A percentile compares a stretch with the other conserved stretches of the same genome.
Evolutionary conservation across 345 rosid species (phyloP).

Genomic region (Heritiera fomes): DNA sequence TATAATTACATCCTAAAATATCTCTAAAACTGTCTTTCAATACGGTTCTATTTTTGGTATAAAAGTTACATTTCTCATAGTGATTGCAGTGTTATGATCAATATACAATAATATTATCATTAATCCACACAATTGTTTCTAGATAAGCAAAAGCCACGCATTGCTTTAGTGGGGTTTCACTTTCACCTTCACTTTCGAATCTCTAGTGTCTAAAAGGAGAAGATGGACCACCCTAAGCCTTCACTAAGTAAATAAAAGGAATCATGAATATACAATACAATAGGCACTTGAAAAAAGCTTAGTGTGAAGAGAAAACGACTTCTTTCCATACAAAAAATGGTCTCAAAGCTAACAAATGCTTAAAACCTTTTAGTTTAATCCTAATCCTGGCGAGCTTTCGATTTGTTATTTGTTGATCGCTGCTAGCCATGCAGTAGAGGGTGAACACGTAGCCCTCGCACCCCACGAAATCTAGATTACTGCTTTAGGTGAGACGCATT

Average conservation of each 20-base stretch:
- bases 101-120: background rate
- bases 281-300: slow-evolving; percentile 8
- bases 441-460: background rate
- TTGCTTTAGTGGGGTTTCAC: slow-evolving; percentile 31
- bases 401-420: background rate
- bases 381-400: background rate
- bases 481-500: background rate
- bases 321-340: slow-evolving; percentile 4
- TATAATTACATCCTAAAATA: too few species aligned
- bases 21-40: too few species aligned
- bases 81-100: too few species aligned
- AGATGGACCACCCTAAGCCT: slow-evolving; percentile 34
- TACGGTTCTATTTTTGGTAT: too few species aligned
- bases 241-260: background rate
- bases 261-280: slow-evolving; percentile 10
- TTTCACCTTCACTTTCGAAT: slow-evolving; percentile 39
- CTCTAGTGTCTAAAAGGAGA: slow-evolving; percentile 24
- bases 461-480: background rate
- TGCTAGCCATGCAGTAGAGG: background rate
- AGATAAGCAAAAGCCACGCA: slow-evolving; percentile 17
- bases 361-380: background rate
- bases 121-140: slow-evolving; percentile 5
- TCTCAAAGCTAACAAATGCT: slow-evolving; percentile 10
- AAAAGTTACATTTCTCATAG: too few species aligned
- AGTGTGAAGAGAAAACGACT: slow-evolving; percentile 31